Percentiles rank a stretch among this genome's conserved stretches.
Evolutionary conservation across 1,284 basidiomycete genomes (phyloP).

Genomic region (Golubevia sp.): DNA sequence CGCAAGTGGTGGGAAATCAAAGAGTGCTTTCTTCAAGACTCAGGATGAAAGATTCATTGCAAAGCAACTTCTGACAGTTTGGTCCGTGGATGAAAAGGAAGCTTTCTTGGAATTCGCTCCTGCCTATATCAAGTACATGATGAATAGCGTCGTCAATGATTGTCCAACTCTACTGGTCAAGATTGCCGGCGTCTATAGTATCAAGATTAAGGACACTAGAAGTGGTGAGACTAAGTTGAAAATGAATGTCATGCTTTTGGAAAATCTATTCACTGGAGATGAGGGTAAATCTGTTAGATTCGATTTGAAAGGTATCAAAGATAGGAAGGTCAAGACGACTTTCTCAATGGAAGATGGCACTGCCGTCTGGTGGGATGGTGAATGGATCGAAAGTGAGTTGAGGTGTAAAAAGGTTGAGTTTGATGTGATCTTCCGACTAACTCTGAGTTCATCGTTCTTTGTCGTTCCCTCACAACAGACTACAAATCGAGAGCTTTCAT

Average conservation of each 20-base stretch:
- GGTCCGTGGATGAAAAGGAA: slow-evolving; percentile 50
- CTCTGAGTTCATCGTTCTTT: too few relatives aligned
- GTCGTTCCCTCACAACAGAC: background rate
- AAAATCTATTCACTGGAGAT: slow-evolving; percentile 41
- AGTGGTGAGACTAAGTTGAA: slow-evolving; percentile 37
- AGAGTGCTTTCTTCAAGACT: slow-evolving; percentile 45
- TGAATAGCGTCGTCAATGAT: slow-evolving; percentile 28
- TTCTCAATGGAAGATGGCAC: slow-evolving; percentile 12
- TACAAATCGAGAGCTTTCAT: slow-evolving; percentile 35
- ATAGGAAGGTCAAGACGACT: slow-evolving; percentile 29
- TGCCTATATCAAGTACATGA: slow-evolving; percentile 48
- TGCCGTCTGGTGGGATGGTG: slow-evolving; percentile 19
- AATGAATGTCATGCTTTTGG: slow-evolving; percentile 48
- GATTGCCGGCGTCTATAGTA: slow-evolving; percentile 46
- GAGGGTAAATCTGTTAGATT: slow-evolving; percentile 26
- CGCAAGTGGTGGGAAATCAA: slow-evolving; percentile 40
- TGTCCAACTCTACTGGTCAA: slow-evolving; percentile 49
- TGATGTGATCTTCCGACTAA: slow-evolving; percentile 42
- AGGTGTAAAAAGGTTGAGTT: slow-evolving; percentile 17
- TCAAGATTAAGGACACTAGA: slow-evolving; percentile 51
- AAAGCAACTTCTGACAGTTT: slow-evolving; percentile 47
- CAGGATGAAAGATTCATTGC: slow-evolving; percentile 37
- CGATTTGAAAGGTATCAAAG: slow-evolving; percentile 49
- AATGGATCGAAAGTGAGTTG: slow-evolving; percentile 16
- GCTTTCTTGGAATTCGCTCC: slow-evolving; percentile 51